phyloP scores from a whole-genome alignment of 768 basidiomycete genomes.

The Collybia sordida region DNA sequence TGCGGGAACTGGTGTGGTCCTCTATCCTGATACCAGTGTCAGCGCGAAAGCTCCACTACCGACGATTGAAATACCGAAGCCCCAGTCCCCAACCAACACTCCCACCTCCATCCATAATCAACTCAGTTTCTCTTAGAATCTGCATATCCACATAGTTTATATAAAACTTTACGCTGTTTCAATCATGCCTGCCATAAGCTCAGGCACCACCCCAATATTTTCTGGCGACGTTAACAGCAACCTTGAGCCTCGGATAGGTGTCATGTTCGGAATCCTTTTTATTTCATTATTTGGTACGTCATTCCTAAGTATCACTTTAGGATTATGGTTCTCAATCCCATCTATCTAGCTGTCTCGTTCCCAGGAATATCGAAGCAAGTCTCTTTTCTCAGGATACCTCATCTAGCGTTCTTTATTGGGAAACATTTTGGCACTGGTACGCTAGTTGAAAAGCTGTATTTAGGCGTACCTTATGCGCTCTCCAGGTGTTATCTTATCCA shows the following conservation, averaged over 20 bases:
- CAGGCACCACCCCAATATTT: not conserved
- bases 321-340: not conserved
- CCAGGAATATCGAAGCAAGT: constrained; percentile 61
- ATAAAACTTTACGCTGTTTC: too few species aligned
- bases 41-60: too few species aligned
- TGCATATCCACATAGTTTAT: too few species aligned
- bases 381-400: constrained; percentile 58
- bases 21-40: too few species aligned
- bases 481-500: constrained; percentile 80
- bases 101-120: too few species aligned
- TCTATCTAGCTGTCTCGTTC: constrained; percentile 61
- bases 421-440: constrained; percentile 83
- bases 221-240: not conserved
- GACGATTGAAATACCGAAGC: too few species aligned
- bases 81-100: too few species aligned
- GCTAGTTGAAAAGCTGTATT: not conserved
- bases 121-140: too few species aligned
- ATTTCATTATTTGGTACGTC: constrained; percentile 65
- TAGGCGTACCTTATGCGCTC: not conserved
- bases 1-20: too few species aligned
- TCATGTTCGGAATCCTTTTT: constrained; percentile 54
- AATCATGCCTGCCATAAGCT: too few species aligned
- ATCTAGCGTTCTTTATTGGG: constrained; percentile 75
- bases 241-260: constrained; percentile 19
- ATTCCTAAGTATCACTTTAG: not conserved